Base-by-base conservation (phyloP, 345 rosid genomes). In the Nephelium lappaceum region DNA sequence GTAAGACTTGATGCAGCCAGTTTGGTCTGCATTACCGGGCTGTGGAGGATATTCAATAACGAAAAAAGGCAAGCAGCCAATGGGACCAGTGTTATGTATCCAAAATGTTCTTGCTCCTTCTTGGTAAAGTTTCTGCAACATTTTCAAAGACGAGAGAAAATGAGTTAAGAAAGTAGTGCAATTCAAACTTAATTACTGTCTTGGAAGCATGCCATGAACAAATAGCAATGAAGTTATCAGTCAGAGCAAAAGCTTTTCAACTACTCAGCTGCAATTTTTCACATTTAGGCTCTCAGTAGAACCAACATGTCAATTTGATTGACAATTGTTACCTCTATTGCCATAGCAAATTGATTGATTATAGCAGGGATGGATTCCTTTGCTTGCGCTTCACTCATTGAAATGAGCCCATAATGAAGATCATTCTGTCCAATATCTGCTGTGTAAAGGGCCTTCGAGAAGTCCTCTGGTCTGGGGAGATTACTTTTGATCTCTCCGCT, bases 11-110 rank as follows among this genome's bases (percentile, higher is more conserved):
- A 83, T 82, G 62, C 90, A 85, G 21, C 90, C 90, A 12, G 67
- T 74, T 57, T 25, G 38, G 36, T 87, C 84, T 66, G 79, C 42
- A 16, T 81, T 68, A 3, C 72, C 55, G 10, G 76, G 51, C 31
- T 27, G 41, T 6, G 74, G 67, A 45, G 77, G 85, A 63, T 79
- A 24, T 1, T 79, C 64, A 5, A 69, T 75, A n/a, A 85, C 62
- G 1, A 81, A 81, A 16, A 49, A 78, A n/a, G 88, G 77, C 67
- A 87, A 79, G 78, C 88, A 85, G 19, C 90, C 88, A 5, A 87
- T 79, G 11, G 89, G 89, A 14, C 86, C 88, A 51, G 86, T 87
- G 23, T 85, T 85, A 78, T 87, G 89, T 36, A 84, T 79, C 89
- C 87, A 87, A 60, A 87, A 87, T 42, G 45, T 65, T 49, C 83